Conservation (phyloP, 176 grass and related monocot species). For the Juncus inflexus region DNA sequence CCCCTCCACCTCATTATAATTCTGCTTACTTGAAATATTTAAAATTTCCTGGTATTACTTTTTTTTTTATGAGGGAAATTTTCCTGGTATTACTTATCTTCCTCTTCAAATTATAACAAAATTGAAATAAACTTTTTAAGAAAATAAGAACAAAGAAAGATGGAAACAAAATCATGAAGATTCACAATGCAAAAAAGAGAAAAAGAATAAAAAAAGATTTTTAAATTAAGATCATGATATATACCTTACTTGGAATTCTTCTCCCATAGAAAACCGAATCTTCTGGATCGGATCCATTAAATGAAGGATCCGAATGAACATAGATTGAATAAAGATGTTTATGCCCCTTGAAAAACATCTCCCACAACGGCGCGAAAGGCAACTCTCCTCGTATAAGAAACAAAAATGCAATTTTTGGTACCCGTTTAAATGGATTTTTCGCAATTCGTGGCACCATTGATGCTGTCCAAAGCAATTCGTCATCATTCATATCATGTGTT, state of each 20-base stretch:
- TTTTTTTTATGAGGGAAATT: too few species aligned
- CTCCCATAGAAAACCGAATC: slow-evolving; percentile 56
- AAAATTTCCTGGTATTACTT: too few species aligned
- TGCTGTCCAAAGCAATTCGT: slow-evolving; percentile 48
- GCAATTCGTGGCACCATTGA: slow-evolving; percentile 35
- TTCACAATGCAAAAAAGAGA: too few species aligned
- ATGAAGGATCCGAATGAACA: slow-evolving; percentile 56
- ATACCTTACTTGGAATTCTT: slow-evolving; percentile 76
- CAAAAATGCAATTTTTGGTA: slow-evolving; percentile 74
- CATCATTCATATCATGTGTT: slow-evolving; percentile 29
- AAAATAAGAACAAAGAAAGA: too few species aligned
- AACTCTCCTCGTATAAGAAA: slow-evolving; percentile 63
- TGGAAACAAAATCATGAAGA: too few species aligned
- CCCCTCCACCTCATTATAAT: too few species aligned
- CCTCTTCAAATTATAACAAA: too few species aligned
- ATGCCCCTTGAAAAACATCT: slow-evolving; percentile 74
- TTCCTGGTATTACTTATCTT: too few species aligned
- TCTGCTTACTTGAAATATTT: too few species aligned
- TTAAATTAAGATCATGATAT: slow-evolving; percentile 14
- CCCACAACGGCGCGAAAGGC: slow-evolving; percentile 74
- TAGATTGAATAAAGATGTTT: slow-evolving; percentile 62
- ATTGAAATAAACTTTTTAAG: too few species aligned
- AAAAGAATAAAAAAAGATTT: background rate
- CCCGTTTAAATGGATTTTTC: background rate
- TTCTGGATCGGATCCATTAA: slow-evolving; percentile 37